Percentiles rank a stretch among this genome's conserved stretches.
Evolutionary conservation across 1,284 basidiomycete genomes (phyloP).

Genomic region (Fomes fomentarius): DNA sequence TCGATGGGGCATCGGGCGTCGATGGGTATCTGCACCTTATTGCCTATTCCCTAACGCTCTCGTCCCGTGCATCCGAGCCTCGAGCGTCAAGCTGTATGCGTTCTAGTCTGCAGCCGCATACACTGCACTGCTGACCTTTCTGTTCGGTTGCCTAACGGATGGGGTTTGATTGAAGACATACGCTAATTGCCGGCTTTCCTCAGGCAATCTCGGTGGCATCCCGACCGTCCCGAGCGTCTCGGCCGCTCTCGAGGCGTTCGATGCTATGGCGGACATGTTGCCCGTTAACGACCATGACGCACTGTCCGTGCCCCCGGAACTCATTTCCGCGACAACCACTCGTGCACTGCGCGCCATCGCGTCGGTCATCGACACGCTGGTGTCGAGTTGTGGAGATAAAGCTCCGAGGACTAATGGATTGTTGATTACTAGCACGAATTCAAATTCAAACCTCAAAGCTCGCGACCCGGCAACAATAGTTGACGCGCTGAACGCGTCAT

Average conservation of each 20-base stretch:
- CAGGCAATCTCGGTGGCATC: no score
- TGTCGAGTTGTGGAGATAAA: no score
- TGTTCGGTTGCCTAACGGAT: no score
- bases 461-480: constrained; percentile 12
- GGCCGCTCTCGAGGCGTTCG: constrained; percentile 23
- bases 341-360: constrained; percentile 20
- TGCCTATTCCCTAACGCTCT: constrained; percentile 9
- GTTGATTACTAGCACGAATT: neutral
- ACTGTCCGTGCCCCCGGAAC: constrained; percentile 13
- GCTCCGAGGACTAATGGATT: no score
- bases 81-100: no score
- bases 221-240: constrained; percentile 9
- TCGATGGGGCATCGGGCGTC: neutral
- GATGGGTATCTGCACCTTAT: constrained; percentile 6
- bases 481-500: constrained; percentile 7
- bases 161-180: no score
- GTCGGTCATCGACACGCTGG: neutral
- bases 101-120: no score
- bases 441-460: neutral
- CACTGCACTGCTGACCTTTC: no score
- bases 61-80: constrained; percentile 1
- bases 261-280: constrained; percentile 21
- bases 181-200: no score
- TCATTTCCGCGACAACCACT: constrained; percentile 14
- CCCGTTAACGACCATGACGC: constrained; percentile 8